These are phyloP conservation scores for Corynascus novoguineensis DNA, from an alignment of 495 filamentous ascomycete genomes.

Conservation along the genomic window DNA sequence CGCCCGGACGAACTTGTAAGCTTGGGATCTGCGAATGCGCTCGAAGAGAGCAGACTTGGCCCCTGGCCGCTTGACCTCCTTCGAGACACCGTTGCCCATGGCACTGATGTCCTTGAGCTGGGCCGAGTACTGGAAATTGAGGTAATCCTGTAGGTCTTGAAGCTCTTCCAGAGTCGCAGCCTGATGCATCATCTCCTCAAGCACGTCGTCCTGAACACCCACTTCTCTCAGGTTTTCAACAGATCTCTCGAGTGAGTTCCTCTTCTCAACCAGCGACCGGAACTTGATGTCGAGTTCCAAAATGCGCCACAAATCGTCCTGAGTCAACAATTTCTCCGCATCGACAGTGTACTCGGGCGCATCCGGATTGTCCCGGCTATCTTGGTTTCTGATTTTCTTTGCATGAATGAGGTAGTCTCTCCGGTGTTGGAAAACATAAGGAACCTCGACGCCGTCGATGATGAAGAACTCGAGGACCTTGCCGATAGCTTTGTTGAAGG, in stretches of 20 bases:
- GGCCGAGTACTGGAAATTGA: conserved; percentile 88
- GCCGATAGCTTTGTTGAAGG: conserved; percentile 79
- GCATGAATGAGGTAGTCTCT: conserved; percentile 97
- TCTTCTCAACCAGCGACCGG: conserved; percentile 81
- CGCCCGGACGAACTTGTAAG: conserved; percentile 76
- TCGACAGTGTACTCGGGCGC: conserved; percentile 65
- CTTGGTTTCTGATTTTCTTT: conserved; percentile 62
- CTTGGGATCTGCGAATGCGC: conserved; percentile 68
- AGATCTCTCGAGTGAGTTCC: conserved; percentile 70
- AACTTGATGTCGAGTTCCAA: conserved; percentile 93
- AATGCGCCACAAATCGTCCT: conserved; percentile 90
- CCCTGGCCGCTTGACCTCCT: conserved; percentile 66
- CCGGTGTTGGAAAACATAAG: conserved; percentile 95
- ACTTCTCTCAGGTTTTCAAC: conserved; percentile 64
- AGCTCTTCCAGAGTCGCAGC: conserved; percentile 85
- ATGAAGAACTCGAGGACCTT: conserved; percentile 96
- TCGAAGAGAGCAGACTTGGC: conserved; percentile 70
- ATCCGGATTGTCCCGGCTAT: conserved; percentile 48
- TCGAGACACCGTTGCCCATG: conserved; percentile 46
- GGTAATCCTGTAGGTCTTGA: conserved; percentile 92
- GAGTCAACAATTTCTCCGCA: conserved; percentile 83
- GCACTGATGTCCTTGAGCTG: conserved; percentile 70
- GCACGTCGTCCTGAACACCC: conserved; percentile 53
- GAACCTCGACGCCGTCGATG: conserved; percentile 86
- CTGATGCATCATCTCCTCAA: conserved; percentile 72